phyloP scores from a whole-genome alignment of 345 rosid species.

The Euphorbia lathyris region DNA sequence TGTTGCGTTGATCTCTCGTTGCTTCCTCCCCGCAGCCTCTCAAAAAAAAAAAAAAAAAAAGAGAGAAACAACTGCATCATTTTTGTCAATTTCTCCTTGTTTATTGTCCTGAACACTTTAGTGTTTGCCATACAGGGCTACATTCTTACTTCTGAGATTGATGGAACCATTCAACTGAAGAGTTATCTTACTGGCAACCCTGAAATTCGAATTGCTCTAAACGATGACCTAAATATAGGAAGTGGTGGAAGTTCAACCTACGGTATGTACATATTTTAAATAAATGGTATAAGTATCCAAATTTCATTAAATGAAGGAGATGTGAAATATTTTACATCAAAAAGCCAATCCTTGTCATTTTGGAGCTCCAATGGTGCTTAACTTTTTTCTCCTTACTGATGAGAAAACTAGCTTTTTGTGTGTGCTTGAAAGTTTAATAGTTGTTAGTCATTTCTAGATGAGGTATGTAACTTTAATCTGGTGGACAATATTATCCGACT shows the following conservation, averaged over 20 bases:
- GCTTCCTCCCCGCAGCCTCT: no score
- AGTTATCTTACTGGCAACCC: constrained; percentile 94
- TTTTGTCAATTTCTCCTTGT: background rate
- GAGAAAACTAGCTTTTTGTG: background rate
- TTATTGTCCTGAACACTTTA: background rate
- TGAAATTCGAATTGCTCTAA: constrained; percentile 90
- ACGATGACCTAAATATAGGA: constrained; percentile 74
- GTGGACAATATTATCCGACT: background rate
- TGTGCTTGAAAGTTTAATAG: background rate
- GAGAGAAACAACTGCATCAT: background rate
- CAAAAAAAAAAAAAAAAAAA: no score
- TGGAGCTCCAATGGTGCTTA: background rate
- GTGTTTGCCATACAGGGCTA: constrained; percentile 55
- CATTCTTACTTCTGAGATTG: constrained; percentile 93
- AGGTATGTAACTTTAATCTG: background rate
- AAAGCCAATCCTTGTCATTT: background rate
- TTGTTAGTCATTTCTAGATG: background rate
- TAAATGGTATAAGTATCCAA: constrained; percentile 2
- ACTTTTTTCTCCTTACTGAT: background rate
- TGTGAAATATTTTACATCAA: background rate
- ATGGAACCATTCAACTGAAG: constrained; percentile 99
- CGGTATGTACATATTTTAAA: constrained; percentile 42
- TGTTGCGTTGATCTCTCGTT: background rate
- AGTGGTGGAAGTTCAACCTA: constrained; percentile 69
- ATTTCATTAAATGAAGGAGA: background rate